Base-by-base conservation (phyloP, 805 yeast species). In the Cyberlindnera maclurae region DNA sequence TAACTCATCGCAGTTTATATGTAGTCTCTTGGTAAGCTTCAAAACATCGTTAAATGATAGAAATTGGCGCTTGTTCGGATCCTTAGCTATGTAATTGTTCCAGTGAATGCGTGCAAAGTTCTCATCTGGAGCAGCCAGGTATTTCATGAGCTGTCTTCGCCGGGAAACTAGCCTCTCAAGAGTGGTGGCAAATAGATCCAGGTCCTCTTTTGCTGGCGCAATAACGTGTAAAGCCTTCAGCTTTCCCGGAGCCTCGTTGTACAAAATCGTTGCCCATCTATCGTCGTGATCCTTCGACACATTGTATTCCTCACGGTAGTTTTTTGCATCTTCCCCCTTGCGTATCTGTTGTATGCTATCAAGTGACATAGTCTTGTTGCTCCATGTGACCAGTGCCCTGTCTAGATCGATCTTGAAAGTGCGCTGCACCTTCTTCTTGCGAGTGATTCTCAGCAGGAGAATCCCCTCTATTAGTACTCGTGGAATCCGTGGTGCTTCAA, bases 301-400 rank as follows among this genome's bases (percentile, higher is more conserved):
- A 28, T 82, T 79, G 48, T 85, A 75, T 58, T 88, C 95, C 54
- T 89, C 96, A 43, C 96, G 64, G 55, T 88, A 90, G 48, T 86
- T 85, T 27, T 73, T 71, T 1, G 96, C 96, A 50, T 82, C 85
- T 15, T 70, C 72, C 3, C 80, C 85, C 3, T 73, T 67, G 36
- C 82, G 60, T 2, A 82, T 68, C 39, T 73, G 75, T 41, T 73
- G 73, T 35, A 86, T 80, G 41, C 75, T 76, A 54, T 82, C 94
- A 8, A 83, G 66, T 15, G 59, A 59, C 43, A 78, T 51, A 29
- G 54, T 37, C 50, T 71, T 70, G 44, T 65, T 60, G 45, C 74
- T 77, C 84, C 89, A 81, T 3, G 65, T 57, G 12, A 84, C 62
- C 4, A 64, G 54, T 24, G 83, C 82, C 11, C 63, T 52, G 2